Percentiles rank a stretch among this genome's conserved stretches.
phyloP scores from a whole-genome alignment of 2,329 filamentous ascomycete genomes.

The Trichoderma pleuroti region DNA sequence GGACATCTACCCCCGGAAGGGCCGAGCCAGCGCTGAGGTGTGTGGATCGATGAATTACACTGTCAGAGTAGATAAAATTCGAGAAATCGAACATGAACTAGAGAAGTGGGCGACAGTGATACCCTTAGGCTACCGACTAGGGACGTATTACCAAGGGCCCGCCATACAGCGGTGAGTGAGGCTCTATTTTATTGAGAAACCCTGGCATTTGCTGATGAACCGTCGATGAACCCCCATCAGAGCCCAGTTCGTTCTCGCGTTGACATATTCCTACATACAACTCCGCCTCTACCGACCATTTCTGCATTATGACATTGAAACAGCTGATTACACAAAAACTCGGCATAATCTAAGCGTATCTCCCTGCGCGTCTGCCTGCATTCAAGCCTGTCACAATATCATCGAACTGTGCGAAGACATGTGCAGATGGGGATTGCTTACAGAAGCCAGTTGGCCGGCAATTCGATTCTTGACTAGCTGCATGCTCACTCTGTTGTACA shows the following conservation, averaged over 20 bases:
- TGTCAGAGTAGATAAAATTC: neutral
- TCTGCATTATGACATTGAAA: neutral
- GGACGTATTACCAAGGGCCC: neutral
- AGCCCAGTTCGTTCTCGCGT: neutral
- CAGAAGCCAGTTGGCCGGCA: neutral
- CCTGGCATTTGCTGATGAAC: neutral
- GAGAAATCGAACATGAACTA: neutral
- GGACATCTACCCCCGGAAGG: neutral
- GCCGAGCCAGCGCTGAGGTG: neutral
- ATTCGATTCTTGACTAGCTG: neutral
- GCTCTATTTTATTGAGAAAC: neutral
- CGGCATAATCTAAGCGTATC: neutral
- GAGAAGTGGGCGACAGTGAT: neutral
- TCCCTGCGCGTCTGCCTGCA: neutral
- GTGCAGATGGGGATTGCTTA: neutral
- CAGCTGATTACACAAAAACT: neutral
- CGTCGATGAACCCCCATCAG: neutral
- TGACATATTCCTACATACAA: neutral
- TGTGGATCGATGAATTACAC: neutral
- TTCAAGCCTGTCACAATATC: neutral
- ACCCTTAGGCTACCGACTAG: neutral
- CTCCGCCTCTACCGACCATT: constrained; percentile 1
- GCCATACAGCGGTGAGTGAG: neutral
- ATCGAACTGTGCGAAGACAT: constrained; percentile 1
- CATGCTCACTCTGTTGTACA: neutral